Evolutionary conservation across 1,284 basidiomycete species (phyloP), one percentile per base, ranked within the genome.

Genomic region (Megacollybia platyphylla): DNA sequence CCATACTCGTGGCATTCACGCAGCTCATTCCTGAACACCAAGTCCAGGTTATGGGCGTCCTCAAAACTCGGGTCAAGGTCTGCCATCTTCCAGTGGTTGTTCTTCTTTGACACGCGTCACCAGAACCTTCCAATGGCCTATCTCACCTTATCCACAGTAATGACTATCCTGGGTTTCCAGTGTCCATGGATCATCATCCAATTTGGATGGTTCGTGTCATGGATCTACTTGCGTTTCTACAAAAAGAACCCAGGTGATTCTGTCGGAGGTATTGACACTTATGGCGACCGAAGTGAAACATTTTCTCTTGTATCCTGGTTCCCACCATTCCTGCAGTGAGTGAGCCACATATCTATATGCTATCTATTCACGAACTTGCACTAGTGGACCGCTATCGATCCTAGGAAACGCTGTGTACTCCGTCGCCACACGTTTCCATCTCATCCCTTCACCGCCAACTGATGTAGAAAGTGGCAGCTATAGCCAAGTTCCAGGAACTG

Each of bases 11-110:
- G 43, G 94, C 92, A 7, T 96, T 97, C 62, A 97, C 92, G 2
- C 94, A 98, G 59, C 65, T 96, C 44, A 97, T 97, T 51, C 94
- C 96, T 20, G 94, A 98, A 59, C 92, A 98, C 54, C 93, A 97
- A 60, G 81, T 98, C 5, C 94, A 97, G 58, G 56, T 97, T 10
- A 72, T 97, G 50, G 90, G 92, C 31, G 65, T 88, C 28, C 57
- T 96, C 52, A 91, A 83, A 57, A 72, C 86, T 39, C 76, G 89
- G 40, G 92, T 97, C 51, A 97, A 97, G 76, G 91, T 87, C 42
- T 36, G 63, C 55, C 4, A 11, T 34, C 15, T 15, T 6, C 7
- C 31, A 3, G 4, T 15, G 13, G 13, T 37, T 42, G 37, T 36
- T 39, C 44, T 8, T 32, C 35, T 26, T 15, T 39, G 24, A 38